phyloP scores from a whole-genome alignment of 495 filamentous ascomycete species.

The Penicillium pancosmium region DNA sequence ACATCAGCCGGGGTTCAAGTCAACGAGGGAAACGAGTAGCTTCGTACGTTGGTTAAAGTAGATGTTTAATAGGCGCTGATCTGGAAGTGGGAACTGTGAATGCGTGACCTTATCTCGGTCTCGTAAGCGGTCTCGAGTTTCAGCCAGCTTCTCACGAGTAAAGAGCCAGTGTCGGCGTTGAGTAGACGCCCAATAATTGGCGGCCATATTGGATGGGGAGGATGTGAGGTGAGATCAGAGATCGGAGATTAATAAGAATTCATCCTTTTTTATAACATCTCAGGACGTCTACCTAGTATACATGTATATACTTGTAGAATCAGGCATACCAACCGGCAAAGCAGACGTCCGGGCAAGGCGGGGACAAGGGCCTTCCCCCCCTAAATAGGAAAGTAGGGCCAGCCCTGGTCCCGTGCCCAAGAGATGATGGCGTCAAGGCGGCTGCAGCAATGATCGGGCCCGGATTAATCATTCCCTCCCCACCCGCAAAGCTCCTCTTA shows the following conservation, averaged over 20 bases:
- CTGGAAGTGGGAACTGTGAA: conserved; percentile 79
- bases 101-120: conserved; percentile 70
- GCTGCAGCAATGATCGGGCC: conserved; percentile 43
- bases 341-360: conserved; percentile 1
- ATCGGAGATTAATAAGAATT: neutral
- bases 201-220: conserved; percentile 66
- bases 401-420: conserved; percentile 40
- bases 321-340: neutral
- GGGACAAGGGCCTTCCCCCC: conserved; percentile 8
- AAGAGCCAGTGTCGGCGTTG: conserved; percentile 91
- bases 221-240: neutral
- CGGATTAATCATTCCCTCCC: conserved; percentile 36
- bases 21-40: conserved; percentile 20
- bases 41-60: conserved; percentile 83
- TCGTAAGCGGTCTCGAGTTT: conserved; percentile 71
- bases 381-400: conserved; percentile 42
- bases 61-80: conserved; percentile 80
- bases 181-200: conserved; percentile 95
- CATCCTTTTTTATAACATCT: neutral
- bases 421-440: conserved; percentile 38
- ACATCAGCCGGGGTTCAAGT: neutral
- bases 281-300: too few species aligned
- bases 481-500: conserved; percentile 15
- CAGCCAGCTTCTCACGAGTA: conserved; percentile 73
- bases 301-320: neutral